Evolutionary conservation across 257 asterid genomes (phyloP), one percentile per base, ranked within the genome.

Genomic region (Solanum pinnatisectum): DNA sequence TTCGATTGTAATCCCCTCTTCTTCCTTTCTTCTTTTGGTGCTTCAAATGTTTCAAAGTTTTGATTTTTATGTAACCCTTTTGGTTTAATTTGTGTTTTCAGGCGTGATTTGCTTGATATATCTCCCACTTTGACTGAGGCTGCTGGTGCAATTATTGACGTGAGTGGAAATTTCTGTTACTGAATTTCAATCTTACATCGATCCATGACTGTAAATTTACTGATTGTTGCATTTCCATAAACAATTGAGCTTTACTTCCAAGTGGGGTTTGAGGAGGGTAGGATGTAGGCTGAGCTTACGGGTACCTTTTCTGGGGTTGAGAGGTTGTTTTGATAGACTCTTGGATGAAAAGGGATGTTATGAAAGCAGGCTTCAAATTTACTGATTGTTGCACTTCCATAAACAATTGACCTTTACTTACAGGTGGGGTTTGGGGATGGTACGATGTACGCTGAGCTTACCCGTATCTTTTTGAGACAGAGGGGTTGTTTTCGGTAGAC

Each of bases 141-240:
- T 4, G 98, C 99, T 63, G 99, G 99, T 88, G 99, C 99, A 87
- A 95, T 96, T 90, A 94, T 97, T 63, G 99, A 97, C 89, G 99
- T 96, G 87, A 92, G 94, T 89, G n/a, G 0, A 30, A 14, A 7
- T n/a, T 27, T 74, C 88, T 85, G 68, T 39, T 67, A 16, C 0
- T 71, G 78, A 13, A 71, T 68, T 27, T 27, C 76, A 68, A 68
- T 68, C 22, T 68, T 10, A 10, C 5, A 73, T 22, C 27, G 46
- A 73, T 2, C 27, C 30, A 20, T 37, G 46, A 76, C 83, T 23
- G 83, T 27, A 10, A 73, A 74, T 11, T 74, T 74, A 37, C 52
- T 37, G 52, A 74, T 74, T 37, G 83, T 37, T 37, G 11, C 49
- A 37, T 8, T 74, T 74, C 52, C 52, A 74, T 37, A 27, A 68